Base-by-base conservation (phyloP, 176 grass and related monocot genomes). In the Saccharum spontaneum region DNA sequence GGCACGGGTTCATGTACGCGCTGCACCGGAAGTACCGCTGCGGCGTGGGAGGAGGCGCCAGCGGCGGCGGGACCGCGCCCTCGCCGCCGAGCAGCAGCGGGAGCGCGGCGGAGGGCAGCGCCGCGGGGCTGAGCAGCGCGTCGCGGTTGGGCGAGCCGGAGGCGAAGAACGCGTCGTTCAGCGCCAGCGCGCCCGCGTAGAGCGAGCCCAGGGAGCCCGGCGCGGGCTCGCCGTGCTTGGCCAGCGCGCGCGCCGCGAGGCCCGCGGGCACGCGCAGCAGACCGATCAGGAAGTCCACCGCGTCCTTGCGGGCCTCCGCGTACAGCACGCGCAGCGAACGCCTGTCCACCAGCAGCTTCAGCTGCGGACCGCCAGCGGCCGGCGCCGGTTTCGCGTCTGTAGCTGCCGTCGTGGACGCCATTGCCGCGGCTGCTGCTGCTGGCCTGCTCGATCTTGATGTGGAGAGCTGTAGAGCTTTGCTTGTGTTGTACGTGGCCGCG, bases 271-370 rank as follows among this genome's bases (percentile, higher is more conserved):
- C 79, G 69, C 84, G 76, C 49, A 96, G 89, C 26, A 93, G 89
- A n/a, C 86, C 91, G 83, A 93, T 20, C 77, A 96, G 86, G 84
- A 96, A 93, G 81, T 96, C 94, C 48, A 91, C 89, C 14, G 79
- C 72, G 72, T 93, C 91, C 86, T 93, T 93, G 73, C 81, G 81
- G 48, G 78, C 89, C 88, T 96, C 91, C 22, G 87, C 91, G 81
- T 87, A 93, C 59, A 96, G 77, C 48, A 96, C 89, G 34, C 67
- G 86, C 30, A 73, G 79, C 45, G 94, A 93, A 2, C 71, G 60
- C 91, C 49, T 80, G 81, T 93, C 94, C 15, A 96, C 74, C 52
- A 93, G 83, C 82, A 93, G 89, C 86, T 91, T 96, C 43, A 93
- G 85, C 87, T 86, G 80, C 81, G 83, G 87, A 6, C 54, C 22